These are phyloP conservation scores for Cantharellus anzutake DNA, from an alignment of 768 basidiomycete genomes.

Conservation along the genomic window DNA sequence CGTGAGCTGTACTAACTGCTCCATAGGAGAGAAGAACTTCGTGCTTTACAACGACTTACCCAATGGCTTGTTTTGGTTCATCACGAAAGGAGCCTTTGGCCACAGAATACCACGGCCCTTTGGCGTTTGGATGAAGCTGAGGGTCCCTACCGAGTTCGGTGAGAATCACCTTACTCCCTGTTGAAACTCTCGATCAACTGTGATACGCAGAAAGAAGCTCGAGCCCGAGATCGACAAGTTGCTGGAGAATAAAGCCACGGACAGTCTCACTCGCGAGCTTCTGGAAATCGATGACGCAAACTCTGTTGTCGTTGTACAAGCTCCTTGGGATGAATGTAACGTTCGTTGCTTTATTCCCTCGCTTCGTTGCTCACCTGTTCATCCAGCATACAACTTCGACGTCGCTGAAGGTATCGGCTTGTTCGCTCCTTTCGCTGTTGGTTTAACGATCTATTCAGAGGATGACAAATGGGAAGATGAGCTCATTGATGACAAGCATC, in stretches of 20 bases:
- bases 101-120: slow-evolving; percentile 26
- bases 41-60: slow-evolving; percentile 29
- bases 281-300: not conserved
- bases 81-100: slow-evolving; percentile 74
- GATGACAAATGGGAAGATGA: slow-evolving; percentile 53
- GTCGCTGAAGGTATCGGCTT: slow-evolving; percentile 23
- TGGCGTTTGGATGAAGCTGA: slow-evolving; percentile 89
- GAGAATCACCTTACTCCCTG: not conserved
- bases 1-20: not conserved
- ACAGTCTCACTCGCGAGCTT: not conserved
- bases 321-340: not conserved
- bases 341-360: not conserved
- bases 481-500: slow-evolving; percentile 72
- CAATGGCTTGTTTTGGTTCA: slow-evolving; percentile 38
- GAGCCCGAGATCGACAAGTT: slow-evolving; percentile 36
- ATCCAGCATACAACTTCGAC: slow-evolving; percentile 37
- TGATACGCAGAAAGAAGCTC: slow-evolving; percentile 43
- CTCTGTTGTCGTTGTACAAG: not conserved
- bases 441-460: slow-evolving; percentile 5
- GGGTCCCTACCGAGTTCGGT: slow-evolving; percentile 77
- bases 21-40: slow-evolving; percentile 52
- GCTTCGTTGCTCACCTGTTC: not conserved
- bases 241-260: not conserved
- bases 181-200: slow-evolving; percentile 2
- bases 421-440: not conserved